Base-by-base conservation (phyloP, 768 basidiomycete genomes). In the Leccinum aurantiacum region DNA sequence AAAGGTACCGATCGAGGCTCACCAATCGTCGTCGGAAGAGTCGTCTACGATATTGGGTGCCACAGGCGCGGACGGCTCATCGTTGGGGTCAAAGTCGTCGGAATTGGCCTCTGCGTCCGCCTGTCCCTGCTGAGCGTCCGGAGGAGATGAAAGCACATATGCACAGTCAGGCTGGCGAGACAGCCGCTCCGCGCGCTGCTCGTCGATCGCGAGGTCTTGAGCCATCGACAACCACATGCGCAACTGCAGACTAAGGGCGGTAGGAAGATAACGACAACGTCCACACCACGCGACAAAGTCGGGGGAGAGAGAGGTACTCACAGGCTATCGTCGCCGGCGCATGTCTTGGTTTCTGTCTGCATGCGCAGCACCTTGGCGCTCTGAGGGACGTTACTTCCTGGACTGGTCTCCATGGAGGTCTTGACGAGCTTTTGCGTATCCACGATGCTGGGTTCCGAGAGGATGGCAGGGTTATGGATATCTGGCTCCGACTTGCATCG, bases 261-360 rank as follows among this genome's bases (percentile, higher is more conserved):
- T 7, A 38, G 37, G 15, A 38, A 37, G 9, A 41, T n/a, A 10
- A 41, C 41, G 17, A 41, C 1, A 6, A 8, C 17, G 8, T 41
- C 38, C 15, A 41, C 38, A 2, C 17, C n/a, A 10, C n/a, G 8
- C 17, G 8, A 41, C 9, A 8, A 8, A 41, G 41, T 41, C 5
- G 25, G 24, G 33, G 2, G 31, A 31, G 29, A 35, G 49, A 7
- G 10, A 51, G 27, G 10, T 9, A 63, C 82, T 68, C 63, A 83
- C 83, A 74, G 73, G 35, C 80, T 79, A 65, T 84, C 83, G 53
- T 83, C 82, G 0, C 82, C 83, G 9, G 82, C 81, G 67, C 82
- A 83, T 63, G 77, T 76, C 9, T 71, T 74, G 24, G 67, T 71
- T 33, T 75, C 69, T 0, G 71, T 67, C 19, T 72, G 64, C 62